phyloP scores from a whole-genome alignment of 1,139 yeast species.

The Zygotorulaspora mrakii region DNA sequence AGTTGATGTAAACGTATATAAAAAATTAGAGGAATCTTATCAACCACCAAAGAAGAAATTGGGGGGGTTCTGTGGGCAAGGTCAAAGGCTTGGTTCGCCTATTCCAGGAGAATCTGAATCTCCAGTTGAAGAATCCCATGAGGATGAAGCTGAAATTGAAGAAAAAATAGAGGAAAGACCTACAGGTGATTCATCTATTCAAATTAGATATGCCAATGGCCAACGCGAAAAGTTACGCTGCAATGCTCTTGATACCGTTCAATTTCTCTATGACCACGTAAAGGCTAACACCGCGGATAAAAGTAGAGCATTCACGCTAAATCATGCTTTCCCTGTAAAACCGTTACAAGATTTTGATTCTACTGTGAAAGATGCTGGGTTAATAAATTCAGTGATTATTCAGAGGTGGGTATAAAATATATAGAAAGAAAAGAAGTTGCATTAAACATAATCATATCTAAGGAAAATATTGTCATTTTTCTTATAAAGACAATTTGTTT shows the following conservation, averaged over 20 bases:
- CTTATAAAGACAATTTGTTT: too few relatives aligned
- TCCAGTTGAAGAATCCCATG: conserved; percentile 22
- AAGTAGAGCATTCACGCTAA: conserved; percentile 58
- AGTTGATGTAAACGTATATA: conserved; percentile 88
- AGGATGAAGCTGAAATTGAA: conserved; percentile 18
- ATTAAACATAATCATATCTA: conserved; percentile 1
- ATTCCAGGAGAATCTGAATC: conserved; percentile 62
- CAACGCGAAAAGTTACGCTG: conserved; percentile 63
- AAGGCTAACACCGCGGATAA: conserved; percentile 43
- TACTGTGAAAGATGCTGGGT: conserved; percentile 69
- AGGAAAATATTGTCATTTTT: too few relatives aligned
- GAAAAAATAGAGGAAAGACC: conserved; percentile 28
- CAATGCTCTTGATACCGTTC: conserved; percentile 62
- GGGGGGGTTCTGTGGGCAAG: conserved; percentile 77
- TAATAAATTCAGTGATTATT: conserved; percentile 81
- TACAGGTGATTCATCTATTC: conserved; percentile 71
- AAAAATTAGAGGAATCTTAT: conserved; percentile 78
- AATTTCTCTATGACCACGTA: conserved; percentile 67
- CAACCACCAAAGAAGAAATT: conserved; percentile 61
- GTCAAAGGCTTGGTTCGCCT: conserved; percentile 89
- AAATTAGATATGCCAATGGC: conserved; percentile 84
- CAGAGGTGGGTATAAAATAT: conserved; percentile 60
- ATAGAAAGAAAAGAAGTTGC: conserved; percentile 3
- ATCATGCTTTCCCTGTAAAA: conserved; percentile 80
- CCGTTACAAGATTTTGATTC: conserved; percentile 57